Percentiles rank a stretch among this genome's conserved stretches.
These are phyloP conservation scores for Coelastrella sp. DNA, from an alignment of 139 green algal species.

Conservation along the genomic window DNA sequence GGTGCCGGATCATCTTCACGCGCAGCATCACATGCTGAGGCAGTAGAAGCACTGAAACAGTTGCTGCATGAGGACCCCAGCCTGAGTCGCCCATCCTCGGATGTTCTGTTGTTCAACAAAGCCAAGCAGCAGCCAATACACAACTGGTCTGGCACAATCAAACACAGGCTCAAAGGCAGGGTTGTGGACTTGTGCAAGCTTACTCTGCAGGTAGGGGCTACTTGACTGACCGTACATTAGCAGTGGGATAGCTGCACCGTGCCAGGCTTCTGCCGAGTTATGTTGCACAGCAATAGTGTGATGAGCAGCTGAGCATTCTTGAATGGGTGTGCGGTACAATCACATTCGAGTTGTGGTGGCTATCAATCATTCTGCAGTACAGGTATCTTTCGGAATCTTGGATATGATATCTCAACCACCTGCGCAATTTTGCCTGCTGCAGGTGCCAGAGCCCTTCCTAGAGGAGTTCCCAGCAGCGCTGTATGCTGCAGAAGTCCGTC, in stretches of 20 bases:
- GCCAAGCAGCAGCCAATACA: slow-evolving; percentile 16
- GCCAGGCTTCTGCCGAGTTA: too few relatives aligned
- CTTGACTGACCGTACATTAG: neutral
- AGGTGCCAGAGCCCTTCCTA: slow-evolving; percentile 38
- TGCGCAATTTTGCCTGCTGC: neutral
- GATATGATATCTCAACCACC: neutral
- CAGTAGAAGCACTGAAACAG: neutral
- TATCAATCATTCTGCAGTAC: too few relatives aligned
- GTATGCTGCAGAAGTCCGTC: slow-evolving; percentile 31
- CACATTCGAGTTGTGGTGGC: too few relatives aligned
- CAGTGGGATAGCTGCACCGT: too few relatives aligned
- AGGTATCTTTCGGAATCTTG: neutral
- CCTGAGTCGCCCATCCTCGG: slow-evolving; percentile 15
- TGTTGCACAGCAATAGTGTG: too few relatives aligned
- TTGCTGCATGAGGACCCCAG: slow-evolving; percentile 17
- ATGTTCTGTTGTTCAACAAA: slow-evolving; percentile 44
- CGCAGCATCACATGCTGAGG: slow-evolving; percentile 6
- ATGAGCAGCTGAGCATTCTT: neutral
- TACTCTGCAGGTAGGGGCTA: slow-evolving; percentile 35
- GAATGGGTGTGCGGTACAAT: neutral
- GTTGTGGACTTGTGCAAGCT: slow-evolving; percentile 42
- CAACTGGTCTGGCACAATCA: slow-evolving; percentile 36
- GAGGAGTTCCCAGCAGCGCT: slow-evolving; percentile 39
- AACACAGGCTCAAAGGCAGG: slow-evolving; percentile 22
- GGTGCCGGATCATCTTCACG: neutral